Evolutionary conservation across 495 filamentous ascomycete genomes (phyloP).

Genomic region (Hypomontagnella submonticulosa): DNA sequence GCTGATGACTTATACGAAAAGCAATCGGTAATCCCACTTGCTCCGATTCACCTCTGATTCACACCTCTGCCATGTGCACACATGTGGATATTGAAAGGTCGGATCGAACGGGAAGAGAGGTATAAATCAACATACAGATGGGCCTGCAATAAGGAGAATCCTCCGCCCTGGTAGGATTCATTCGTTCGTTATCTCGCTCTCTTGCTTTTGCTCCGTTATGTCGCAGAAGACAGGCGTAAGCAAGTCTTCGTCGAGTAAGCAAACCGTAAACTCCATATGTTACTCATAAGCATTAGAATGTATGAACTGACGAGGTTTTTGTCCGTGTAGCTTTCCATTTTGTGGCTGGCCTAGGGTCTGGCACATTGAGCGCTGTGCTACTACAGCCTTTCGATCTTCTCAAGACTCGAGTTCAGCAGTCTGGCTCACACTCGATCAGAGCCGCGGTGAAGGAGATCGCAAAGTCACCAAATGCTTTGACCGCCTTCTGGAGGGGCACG

Average conservation of each 20-base stretch:
- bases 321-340: slow-evolving; percentile 76
- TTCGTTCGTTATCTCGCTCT: slow-evolving; percentile 5
- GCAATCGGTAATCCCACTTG: neutral
- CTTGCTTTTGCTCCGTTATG: slow-evolving; percentile 29
- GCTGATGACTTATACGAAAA: no score
- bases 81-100: slow-evolving; percentile 20
- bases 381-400: slow-evolving; percentile 96
- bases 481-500: slow-evolving; percentile 93
- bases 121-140: slow-evolving; percentile 27
- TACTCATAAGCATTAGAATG: neutral
- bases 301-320: slow-evolving; percentile 11
- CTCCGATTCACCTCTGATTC: neutral
- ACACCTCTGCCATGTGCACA: slow-evolving; percentile 18
- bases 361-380: slow-evolving; percentile 85
- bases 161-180: slow-evolving; percentile 32
- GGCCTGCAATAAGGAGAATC: slow-evolving; percentile 29
- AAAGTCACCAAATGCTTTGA: slow-evolving; percentile 61
- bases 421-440: slow-evolving; percentile 70
- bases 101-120: slow-evolving; percentile 23
- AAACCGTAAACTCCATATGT: neutral
- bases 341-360: slow-evolving; percentile 85
- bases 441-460: slow-evolving; percentile 78
- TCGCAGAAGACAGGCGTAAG: slow-evolving; percentile 35
- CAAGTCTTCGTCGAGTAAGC: slow-evolving; percentile 47
- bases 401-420: slow-evolving; percentile 94